Evolutionary conservation across 139 green algal species (phyloP).

Genomic region (Desmodesmus armatus): DNA sequence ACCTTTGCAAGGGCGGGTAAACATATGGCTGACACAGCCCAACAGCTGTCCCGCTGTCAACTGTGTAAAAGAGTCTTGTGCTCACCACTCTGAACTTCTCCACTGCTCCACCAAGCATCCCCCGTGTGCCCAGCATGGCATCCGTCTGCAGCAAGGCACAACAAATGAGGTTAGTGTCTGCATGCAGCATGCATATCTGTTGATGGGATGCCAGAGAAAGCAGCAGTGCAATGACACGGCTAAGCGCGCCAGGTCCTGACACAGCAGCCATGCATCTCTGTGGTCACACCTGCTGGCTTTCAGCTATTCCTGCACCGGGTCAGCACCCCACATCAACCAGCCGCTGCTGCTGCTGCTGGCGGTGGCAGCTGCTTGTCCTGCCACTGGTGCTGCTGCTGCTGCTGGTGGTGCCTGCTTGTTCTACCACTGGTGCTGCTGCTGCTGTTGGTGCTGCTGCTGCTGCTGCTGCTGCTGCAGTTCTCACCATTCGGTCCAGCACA

Average conservation of each 20-base stretch:
- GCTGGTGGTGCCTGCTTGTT: not conserved
- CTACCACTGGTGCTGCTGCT: too few relatives aligned
- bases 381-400: too few relatives aligned
- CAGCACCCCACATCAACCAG: not conserved
- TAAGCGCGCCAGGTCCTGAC: not conserved
- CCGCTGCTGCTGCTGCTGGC: not conserved
- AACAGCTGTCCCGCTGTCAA: not conserved
- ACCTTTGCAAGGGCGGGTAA: too few relatives aligned
- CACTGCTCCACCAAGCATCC: conserved; percentile 61
- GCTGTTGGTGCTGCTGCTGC: not conserved
- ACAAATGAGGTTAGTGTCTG: too few relatives aligned
- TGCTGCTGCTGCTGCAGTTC: not conserved
- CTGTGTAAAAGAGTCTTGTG: not conserved
- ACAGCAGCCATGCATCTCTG: not conserved
- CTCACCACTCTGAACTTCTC: conserved; percentile 76
- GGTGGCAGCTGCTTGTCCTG: too few relatives aligned
- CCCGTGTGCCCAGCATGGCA: conserved; percentile 57
- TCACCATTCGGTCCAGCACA: conserved; percentile 79
- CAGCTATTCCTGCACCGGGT: too few relatives aligned
- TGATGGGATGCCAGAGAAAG: too few relatives aligned
- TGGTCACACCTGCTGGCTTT: not conserved
- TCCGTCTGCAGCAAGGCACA: conserved; percentile 52
- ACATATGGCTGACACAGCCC: too few relatives aligned
- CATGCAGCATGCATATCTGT: too few relatives aligned
- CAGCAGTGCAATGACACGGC: too few relatives aligned